Conservation (phyloP, 345 rosid genomes). For the Carallia pectinifolia region DNA sequence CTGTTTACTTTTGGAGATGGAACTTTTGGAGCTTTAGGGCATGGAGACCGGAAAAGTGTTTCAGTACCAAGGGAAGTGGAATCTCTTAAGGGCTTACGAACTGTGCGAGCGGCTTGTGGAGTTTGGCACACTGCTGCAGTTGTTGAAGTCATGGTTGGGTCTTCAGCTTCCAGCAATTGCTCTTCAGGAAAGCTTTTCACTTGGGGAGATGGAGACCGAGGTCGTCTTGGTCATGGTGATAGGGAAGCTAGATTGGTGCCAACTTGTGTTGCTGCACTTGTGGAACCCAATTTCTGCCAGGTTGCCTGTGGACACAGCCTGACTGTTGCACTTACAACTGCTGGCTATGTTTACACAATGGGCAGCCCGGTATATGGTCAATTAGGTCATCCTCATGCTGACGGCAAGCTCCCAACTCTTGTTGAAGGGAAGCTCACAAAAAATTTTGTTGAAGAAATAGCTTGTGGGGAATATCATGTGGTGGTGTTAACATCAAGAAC, state of each 20-base stretch:
- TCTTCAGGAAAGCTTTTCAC: conserved; percentile 57
- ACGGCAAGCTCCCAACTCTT: conserved; percentile 42
- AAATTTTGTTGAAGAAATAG: conserved; percentile 49
- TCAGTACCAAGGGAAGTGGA: conserved; percentile 65
- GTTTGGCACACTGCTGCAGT: conserved; percentile 85
- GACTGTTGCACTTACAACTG: conserved; percentile 46
- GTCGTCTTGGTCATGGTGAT: conserved; percentile 63
- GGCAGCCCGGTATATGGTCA: conserved; percentile 49
- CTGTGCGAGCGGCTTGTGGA: conserved; percentile 62
- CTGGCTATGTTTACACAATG: conserved; percentile 56
- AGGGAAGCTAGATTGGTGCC: conserved; percentile 50
- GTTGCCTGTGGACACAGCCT: conserved; percentile 66
- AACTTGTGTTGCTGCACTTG: conserved; percentile 42
- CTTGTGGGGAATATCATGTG: conserved; percentile 60
- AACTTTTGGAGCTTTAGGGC: conserved; percentile 76
- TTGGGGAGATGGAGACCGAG: conserved; percentile 67
- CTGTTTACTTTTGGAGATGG: conserved; percentile 83
- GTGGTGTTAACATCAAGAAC: conserved; percentile 55
- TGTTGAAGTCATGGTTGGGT: conserved; percentile 39
- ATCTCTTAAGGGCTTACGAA: conserved; percentile 54
- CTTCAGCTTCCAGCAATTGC: conserved; percentile 20
- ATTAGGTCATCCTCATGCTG: conserved; percentile 40
- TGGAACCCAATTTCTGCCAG: conserved; percentile 45
- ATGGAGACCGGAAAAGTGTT: conserved; percentile 54
- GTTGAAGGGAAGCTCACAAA: conserved; percentile 45